phyloP scores from a whole-genome alignment of 129 eudicot genomes.

The Flaveria trinervia region DNA sequence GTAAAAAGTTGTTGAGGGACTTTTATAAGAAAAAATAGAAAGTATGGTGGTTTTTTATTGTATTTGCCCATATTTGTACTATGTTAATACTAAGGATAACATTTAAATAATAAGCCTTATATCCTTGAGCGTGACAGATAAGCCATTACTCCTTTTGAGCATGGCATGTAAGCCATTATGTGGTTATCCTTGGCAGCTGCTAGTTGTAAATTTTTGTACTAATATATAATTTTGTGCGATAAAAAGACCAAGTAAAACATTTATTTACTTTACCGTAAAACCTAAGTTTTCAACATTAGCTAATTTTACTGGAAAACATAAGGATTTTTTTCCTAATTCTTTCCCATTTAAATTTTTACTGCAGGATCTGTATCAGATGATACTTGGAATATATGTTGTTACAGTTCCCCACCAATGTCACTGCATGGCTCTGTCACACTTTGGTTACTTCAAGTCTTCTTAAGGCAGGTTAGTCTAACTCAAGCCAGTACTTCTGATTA shows the following conservation, averaged over 20 bases:
- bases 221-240: not conserved
- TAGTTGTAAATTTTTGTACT: constrained; percentile 17
- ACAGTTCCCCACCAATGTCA: constrained; percentile 96
- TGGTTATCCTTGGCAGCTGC: constrained; percentile 6
- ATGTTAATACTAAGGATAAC: too few relatives aligned
- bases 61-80: too few relatives aligned
- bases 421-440: constrained; percentile 94
- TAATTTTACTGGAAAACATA: not conserved
- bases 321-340: constrained; percentile 5
- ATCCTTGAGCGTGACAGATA: not conserved
- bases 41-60: too few relatives aligned
- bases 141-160: not conserved
- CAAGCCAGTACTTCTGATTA: constrained; percentile 48
- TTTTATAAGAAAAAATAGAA: too few relatives aligned
- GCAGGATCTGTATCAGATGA: constrained; percentile 95
- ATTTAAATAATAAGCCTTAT: too few relatives aligned
- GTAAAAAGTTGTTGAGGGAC: too few relatives aligned
- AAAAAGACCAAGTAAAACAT: not conserved
- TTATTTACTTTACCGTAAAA: not conserved
- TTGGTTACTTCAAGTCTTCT: constrained; percentile 98
- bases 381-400: constrained; percentile 84
- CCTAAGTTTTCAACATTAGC: too few relatives aligned
- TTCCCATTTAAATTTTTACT: constrained; percentile 20
- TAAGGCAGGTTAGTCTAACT: constrained; percentile 84
- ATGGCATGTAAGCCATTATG: not conserved